phyloP scores from a whole-genome alignment of 352 stramenopile genomes.

The Peronospora farinosa region DNA sequence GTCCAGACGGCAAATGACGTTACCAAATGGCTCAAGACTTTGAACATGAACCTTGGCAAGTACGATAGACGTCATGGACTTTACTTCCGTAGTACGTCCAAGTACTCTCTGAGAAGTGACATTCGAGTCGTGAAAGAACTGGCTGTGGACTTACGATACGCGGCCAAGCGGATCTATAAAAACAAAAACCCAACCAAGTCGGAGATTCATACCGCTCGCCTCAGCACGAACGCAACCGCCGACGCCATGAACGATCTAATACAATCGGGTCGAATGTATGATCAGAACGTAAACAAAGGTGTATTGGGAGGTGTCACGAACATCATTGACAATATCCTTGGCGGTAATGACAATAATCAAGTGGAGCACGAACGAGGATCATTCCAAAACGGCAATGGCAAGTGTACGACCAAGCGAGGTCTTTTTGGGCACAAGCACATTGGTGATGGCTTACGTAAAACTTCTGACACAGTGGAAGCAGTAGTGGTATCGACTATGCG shows the following conservation, averaged over 20 bases:
- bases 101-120: slow-evolving; percentile 26
- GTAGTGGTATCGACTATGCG: slow-evolving; percentile 23
- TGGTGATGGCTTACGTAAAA: background rate
- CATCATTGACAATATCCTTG: slow-evolving; percentile 12
- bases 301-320: slow-evolving; percentile 5
- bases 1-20: slow-evolving; percentile 17
- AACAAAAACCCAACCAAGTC: slow-evolving; percentile 20
- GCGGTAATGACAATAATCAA: slow-evolving; percentile 5
- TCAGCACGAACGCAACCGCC: slow-evolving; percentile 20
- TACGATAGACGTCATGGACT: slow-evolving; percentile 24
- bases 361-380: slow-evolving; percentile 1
- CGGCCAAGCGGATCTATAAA: slow-evolving; percentile 21
- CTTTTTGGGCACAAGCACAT: slow-evolving; percentile 7
- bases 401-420: background rate
- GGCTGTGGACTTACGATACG: slow-evolving; percentile 16
- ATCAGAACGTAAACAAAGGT: slow-evolving; percentile 26
- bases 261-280: slow-evolving; percentile 22
- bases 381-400: background rate
- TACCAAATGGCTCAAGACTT: slow-evolving; percentile 15
- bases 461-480: slow-evolving; percentile 18
- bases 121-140: slow-evolving; percentile 25
- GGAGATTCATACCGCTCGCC: slow-evolving; percentile 22
- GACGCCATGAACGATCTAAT: slow-evolving; percentile 33
- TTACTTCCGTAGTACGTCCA: slow-evolving; percentile 21
- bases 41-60: slow-evolving; percentile 22